Percentiles rank a stretch among this genome's conserved stretches.
Conservation (phyloP, 441 rosid genomes). For the Corymbia citriodora region DNA sequence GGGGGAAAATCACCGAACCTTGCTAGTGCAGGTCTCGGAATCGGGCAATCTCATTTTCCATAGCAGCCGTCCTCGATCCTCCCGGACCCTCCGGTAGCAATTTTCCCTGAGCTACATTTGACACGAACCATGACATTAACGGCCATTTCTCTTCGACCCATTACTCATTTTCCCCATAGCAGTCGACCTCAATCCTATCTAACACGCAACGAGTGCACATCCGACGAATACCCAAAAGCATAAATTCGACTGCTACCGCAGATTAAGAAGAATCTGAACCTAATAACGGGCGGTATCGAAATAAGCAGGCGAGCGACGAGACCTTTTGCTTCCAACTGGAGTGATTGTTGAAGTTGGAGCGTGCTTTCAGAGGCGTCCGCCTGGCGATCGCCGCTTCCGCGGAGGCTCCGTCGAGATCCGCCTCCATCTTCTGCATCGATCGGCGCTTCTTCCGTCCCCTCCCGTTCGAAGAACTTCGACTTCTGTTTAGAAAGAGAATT, state of each 20-base stretch:
- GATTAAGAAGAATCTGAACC: not conserved
- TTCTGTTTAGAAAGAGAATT: not conserved
- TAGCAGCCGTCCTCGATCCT: constrained; percentile 58
- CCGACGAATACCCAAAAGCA: not conserved
- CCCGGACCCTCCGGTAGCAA: constrained; percentile 68
- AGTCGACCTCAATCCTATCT: too few species aligned
- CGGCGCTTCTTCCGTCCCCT: not conserved
- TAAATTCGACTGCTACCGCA: not conserved
- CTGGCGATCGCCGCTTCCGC: not conserved
- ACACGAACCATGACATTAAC: not conserved
- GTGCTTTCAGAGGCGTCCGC: constrained; percentile 26
- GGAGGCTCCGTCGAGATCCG: not conserved
- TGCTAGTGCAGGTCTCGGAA: constrained; percentile 30
- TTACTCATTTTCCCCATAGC: not conserved
- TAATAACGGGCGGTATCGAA: not conserved
- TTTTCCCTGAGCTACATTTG: constrained; percentile 58
- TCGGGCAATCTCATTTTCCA: constrained; percentile 72
- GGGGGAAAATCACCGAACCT: constrained; percentile 29
- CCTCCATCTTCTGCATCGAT: not conserved
- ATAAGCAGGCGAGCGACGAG: not conserved
- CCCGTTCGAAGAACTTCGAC: not conserved
- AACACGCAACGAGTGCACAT: not conserved
- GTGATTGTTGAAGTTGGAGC: constrained; percentile 34
- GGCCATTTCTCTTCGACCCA: not conserved
- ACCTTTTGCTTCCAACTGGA: constrained; percentile 71